phyloP scores from a whole-genome alignment of 78 protist genomes.

The Dictyostelium firmibasis region DNA sequence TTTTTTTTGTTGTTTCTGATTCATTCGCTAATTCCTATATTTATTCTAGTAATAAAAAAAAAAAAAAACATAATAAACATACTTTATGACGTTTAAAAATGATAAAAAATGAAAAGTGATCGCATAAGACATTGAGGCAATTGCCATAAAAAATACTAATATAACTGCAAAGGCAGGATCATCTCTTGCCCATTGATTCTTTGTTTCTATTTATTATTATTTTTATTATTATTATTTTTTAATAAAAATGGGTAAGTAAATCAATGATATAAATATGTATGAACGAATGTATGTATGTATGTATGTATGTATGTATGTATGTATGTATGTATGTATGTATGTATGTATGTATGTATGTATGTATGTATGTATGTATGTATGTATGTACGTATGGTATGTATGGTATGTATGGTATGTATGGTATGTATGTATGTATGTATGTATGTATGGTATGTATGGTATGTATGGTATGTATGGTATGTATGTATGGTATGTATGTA shows the following conservation, averaged over 20 bases:
- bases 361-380: not conserved
- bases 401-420: too few relatives aligned
- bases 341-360: slow-evolving; percentile 5
- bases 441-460: too few relatives aligned
- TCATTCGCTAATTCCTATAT: too few relatives aligned
- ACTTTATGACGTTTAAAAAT: slow-evolving; percentile 51
- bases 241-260: not conserved
- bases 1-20: too few relatives aligned
- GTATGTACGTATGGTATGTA: too few relatives aligned
- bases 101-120: slow-evolving; percentile 70
- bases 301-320: too few relatives aligned
- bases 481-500: too few relatives aligned
- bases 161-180: slow-evolving; percentile 97
- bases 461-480: too few relatives aligned
- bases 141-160: slow-evolving; percentile 74
- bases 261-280: too few relatives aligned
- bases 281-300: too few relatives aligned
- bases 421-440: too few relatives aligned
- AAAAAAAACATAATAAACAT: not conserved
- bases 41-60: not conserved
- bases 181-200: slow-evolving; percentile 97
- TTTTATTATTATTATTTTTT: not conserved
- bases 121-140: slow-evolving; percentile 82
- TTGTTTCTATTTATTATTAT: slow-evolving; percentile 82
- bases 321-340: too few relatives aligned